Base-by-base conservation (phyloP, 495 filamentous ascomycete genomes). In the Filosporella fistucella region DNA sequence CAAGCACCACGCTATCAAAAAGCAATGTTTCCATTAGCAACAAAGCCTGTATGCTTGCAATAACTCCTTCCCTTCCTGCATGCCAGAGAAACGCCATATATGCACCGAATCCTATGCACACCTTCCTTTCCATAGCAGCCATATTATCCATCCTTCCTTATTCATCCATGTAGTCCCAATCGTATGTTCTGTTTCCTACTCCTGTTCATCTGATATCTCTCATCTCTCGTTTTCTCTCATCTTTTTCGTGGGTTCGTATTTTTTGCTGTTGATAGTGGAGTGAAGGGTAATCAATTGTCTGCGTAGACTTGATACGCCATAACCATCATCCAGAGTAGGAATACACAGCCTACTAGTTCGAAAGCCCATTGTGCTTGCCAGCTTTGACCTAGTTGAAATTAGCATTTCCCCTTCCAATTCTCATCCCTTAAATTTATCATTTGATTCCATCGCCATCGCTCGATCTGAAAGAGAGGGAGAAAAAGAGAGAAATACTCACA, bases 241-340 rank as follows among this genome's bases (percentile, higher is more conserved):
- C 41, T 26, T 25, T 12, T 4, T 20, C 32, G n/a, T 32, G 20
- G 24, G 7, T 26, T 17, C 11, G n/a, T 29, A n/a, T 6, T 17
- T 18, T 12, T 16, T 13, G 12, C 39, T 24, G 12, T 29, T 28
- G 21, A 7, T 21, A 13, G 6, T 12, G 7, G 18, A 21, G 35
- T 14, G 4, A 6, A 6, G 23, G 7, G 23, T 42, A 11, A 51
- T 37, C 39, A 30, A 45, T 70, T 63, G 61, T 86, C 79, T 38
- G 76, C 74, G 68, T 88, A 84, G 12, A 98, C 93, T 65, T 95
- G 88, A 67, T 82, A 86, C 14, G 85, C 82, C 82, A 97, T 88
- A 37, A 97, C 69, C 63, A 96, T 89, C 72, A 97, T 91, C 91
- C 90, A 97, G 6, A 96, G 56, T 59, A 95, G 78, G 60, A 96